phyloP scores from a whole-genome alignment of 805 yeast species.

The Metschnikowia koreensis region DNA sequence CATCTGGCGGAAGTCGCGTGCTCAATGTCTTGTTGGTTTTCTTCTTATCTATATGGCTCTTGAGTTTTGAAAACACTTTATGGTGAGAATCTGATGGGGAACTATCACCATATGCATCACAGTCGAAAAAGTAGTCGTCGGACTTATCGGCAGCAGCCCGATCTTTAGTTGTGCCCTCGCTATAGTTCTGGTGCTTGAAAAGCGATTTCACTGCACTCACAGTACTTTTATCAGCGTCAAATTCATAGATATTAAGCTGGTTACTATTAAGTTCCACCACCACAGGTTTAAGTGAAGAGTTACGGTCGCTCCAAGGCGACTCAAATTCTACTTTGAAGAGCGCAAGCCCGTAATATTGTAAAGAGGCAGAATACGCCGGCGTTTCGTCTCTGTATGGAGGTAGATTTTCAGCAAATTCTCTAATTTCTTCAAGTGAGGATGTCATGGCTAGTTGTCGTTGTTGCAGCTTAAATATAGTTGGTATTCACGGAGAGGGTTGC shows the following conservation, averaged over 20 bases:
- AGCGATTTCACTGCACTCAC: constrained; percentile 28
- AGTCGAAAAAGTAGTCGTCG: constrained; percentile 23
- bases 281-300: constrained; percentile 36
- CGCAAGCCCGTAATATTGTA: constrained; percentile 33
- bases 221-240: constrained; percentile 23
- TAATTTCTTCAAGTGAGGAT: background rate
- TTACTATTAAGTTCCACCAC: constrained; percentile 40
- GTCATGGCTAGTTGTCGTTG: background rate
- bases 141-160: constrained; percentile 3
- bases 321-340: constrained; percentile 35
- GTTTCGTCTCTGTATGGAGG: constrained; percentile 22
- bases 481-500: too few relatives aligned
- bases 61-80: constrained; percentile 20
- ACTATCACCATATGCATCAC: constrained; percentile 34
- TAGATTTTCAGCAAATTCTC: background rate
- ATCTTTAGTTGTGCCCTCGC: constrained; percentile 11
- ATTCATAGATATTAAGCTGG: constrained; percentile 33
- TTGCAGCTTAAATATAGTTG: background rate
- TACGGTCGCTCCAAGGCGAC: constrained; percentile 34
- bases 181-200: constrained; percentile 29
- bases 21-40: constrained; percentile 17
- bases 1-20: constrained; percentile 16
- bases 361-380: constrained; percentile 33
- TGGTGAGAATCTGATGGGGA: constrained; percentile 1
- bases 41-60: constrained; percentile 17